Percentiles rank a stretch among this genome's conserved stretches.
These are phyloP conservation scores for Blastosporella zonata DNA, from an alignment of 1,284 basidiomycete genomes.

Conservation along the genomic window DNA sequence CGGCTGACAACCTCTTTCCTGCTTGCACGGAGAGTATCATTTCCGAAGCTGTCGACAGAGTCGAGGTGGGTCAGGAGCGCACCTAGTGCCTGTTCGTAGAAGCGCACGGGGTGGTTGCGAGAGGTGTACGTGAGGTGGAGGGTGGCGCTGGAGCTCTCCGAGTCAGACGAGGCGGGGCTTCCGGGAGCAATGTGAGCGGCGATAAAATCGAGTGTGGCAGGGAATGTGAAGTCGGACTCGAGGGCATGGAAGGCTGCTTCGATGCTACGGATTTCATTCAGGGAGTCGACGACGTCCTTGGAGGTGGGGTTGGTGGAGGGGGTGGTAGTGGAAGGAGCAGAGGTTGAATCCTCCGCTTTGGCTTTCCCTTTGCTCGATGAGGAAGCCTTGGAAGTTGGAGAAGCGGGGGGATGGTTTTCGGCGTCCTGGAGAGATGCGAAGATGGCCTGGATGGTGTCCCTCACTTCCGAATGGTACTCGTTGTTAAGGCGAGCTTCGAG, in stretches of 20 bases:
- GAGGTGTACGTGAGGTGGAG: constrained; percentile 46
- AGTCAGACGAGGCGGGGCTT: constrained; percentile 14
- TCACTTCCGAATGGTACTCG: constrained; percentile 32
- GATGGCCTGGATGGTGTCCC: constrained; percentile 37
- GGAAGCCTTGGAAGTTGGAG: constrained; percentile 9
- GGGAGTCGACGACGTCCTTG: constrained; percentile 28
- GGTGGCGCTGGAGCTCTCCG: constrained; percentile 22
- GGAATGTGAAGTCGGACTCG: constrained; percentile 39
- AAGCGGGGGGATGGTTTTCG: constrained; percentile 1
- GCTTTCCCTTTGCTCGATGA: constrained; percentile 31
- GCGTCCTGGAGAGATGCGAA: constrained; percentile 29
- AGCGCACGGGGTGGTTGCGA: constrained; percentile 54
- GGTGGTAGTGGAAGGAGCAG: constrained; percentile 2
- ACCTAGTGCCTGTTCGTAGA: constrained; percentile 54
- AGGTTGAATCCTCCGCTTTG: constrained; percentile 21
- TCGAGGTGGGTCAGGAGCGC: constrained; percentile 54
- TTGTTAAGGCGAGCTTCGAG: constrained; percentile 32
- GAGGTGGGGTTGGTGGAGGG: constrained; percentile 21
- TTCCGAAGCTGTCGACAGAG: constrained; percentile 53
- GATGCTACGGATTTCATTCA: constrained; percentile 35
- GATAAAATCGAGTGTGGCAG: constrained; percentile 39
- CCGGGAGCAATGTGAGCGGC: constrained; percentile 19
- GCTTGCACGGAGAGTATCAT: constrained; percentile 43
- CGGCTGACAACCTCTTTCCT: constrained; percentile 50
- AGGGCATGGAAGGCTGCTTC: constrained; percentile 36